These are phyloP conservation scores for Euphorbia pulcherrima DNA, from an alignment of 345 rosid genomes.

Conservation along the genomic window DNA sequence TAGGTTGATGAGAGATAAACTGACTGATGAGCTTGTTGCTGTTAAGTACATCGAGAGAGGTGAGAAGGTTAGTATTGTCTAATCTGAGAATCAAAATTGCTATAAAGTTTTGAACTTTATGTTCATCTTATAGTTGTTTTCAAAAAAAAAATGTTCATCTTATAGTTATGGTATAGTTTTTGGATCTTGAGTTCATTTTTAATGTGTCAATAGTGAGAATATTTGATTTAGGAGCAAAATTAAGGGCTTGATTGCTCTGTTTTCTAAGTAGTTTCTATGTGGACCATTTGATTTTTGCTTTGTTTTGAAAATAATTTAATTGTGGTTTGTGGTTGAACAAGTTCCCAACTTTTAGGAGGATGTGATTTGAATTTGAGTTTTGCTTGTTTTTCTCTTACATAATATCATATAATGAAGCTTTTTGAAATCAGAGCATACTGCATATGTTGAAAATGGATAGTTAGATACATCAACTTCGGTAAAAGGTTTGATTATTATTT, in stretches of 20 bases:
- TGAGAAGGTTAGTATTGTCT: constrained; percentile 22
- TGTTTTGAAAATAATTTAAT: neutral
- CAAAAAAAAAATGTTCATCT: too few relatives aligned
- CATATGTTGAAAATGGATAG: neutral
- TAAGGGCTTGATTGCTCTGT: neutral
- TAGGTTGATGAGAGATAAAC: constrained; percentile 77
- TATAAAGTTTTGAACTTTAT: neutral
- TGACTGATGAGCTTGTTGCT: constrained; percentile 81
- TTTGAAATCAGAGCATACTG: neutral
- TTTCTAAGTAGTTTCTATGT: neutral
- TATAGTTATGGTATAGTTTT: neutral
- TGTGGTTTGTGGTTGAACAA: neutral
- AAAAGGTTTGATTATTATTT: too few relatives aligned
- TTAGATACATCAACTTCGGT: too few relatives aligned
- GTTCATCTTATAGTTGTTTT: neutral
- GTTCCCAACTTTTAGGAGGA: neutral
- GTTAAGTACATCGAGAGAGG: constrained; percentile 98
- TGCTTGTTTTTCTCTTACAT: neutral
- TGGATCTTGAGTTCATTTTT: neutral
- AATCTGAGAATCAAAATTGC: too few relatives aligned
- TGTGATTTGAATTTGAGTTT: neutral
- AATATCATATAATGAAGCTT: neutral
- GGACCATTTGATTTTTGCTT: neutral
- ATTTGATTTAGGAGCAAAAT: neutral
- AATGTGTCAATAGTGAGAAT: neutral